Conservation (phyloP, 257 asterid genomes). For the Salvia rosmarinus region DNA sequence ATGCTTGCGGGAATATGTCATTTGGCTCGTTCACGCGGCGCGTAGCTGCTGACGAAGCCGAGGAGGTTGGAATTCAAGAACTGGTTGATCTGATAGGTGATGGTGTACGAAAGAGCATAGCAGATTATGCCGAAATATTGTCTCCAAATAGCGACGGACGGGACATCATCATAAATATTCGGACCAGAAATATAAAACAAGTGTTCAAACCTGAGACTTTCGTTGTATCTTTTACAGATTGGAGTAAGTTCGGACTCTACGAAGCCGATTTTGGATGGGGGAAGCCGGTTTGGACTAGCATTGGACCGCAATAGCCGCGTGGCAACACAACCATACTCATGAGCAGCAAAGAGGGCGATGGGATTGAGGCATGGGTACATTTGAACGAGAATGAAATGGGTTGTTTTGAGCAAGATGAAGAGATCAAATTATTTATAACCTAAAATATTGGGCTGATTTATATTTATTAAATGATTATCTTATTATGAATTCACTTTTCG, state of each 20-base stretch:
- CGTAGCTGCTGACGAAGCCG: neutral
- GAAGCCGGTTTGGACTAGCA: neutral
- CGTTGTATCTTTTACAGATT: neutral
- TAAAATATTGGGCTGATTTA: too few relatives aligned
- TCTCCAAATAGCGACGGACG: neutral
- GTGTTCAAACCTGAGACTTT: neutral
- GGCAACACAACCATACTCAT: neutral
- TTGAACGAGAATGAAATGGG: neutral
- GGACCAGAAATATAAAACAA: neutral
- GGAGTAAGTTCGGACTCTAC: conserved; percentile 18
- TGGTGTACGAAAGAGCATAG: neutral
- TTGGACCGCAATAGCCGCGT: neutral
- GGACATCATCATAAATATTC: neutral
- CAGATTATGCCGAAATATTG: neutral
- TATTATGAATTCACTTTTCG: too few relatives aligned
- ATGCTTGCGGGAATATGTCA: conserved; percentile 28
- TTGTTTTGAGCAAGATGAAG: neutral
- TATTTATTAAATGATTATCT: too few relatives aligned
- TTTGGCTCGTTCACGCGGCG: neutral
- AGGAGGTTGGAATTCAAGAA: neutral
- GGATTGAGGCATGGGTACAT: conserved; percentile 11
- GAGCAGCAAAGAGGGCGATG: neutral
- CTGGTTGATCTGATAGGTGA: neutral
- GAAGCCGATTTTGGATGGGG: conserved; percentile 13
- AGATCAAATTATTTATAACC: neutral